Evolutionary conservation across 352 stramenopile genomes (phyloP), one percentile per base, ranked within the genome.

Genomic region (Pythium biforme): DNA sequence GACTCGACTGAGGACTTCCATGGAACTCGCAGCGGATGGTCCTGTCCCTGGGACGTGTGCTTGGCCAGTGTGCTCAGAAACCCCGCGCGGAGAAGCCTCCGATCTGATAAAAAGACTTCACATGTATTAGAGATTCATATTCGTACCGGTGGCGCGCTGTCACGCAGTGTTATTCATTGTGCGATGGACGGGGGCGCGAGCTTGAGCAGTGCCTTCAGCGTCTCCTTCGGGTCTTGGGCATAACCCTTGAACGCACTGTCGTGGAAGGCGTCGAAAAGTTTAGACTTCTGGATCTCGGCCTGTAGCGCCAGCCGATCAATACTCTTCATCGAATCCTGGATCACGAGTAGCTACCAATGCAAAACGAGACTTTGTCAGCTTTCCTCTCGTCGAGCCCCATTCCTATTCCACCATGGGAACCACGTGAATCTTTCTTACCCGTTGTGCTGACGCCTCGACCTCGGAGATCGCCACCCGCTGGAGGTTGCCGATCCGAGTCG

Each of bases 201-300:
- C 54, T 53, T 61, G 29, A 91, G 75, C 62, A 91, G 62, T 23
- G 82, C 75, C 33, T 79, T 76, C 34, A 91, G 71, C 31, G 70
- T 85, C 50, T 94, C 84, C 66, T 94, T 92, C 3, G 84, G 79
- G 12, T 80, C 69, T 25, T 79, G 55, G 11, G 86, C 57, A 60
- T 94, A 94, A 49, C 79, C 82, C 66, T 89, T 88, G 66, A 94
- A 94, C 25, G 79, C 82, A 52, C 77, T 86, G 55, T 77, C 76
- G 59, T 90, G 81, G 70, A 89, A 92, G n/a, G 81, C 70, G 14
- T 72, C 63, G 58, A 94, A 94, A 2, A 94, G 63, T 50, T 76
- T 66, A 1, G 76, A 64, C 53, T 89, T 89, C 68, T 87, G 82
- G 51, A 79, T 86, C 68, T 91, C 82, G 15, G 79, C 74, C 65